Evolutionary conservation across 148 eudicot species (phyloP).

Genomic region (Vaccinium vitisidaea): DNA sequence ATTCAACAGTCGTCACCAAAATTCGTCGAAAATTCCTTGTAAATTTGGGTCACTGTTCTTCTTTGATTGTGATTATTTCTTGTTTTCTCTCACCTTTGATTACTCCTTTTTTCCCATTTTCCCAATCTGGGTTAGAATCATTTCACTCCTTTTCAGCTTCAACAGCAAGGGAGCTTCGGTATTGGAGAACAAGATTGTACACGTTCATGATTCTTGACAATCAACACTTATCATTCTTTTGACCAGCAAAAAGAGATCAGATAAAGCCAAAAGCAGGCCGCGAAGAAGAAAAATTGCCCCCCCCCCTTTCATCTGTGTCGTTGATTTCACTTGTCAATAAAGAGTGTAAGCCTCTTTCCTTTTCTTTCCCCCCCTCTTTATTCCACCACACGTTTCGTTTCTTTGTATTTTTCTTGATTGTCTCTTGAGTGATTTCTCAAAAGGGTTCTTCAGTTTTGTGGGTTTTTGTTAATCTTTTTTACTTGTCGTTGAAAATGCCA

Average conservation of each 20-base stretch:
- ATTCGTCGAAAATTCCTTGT: slow-evolving; percentile 3
- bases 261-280: slow-evolving; percentile 18
- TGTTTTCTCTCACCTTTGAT: slow-evolving; percentile 6
- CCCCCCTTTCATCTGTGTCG: slow-evolving; percentile 33
- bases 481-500: slow-evolving; percentile 34
- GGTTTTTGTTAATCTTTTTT: background rate
- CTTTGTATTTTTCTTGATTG: background rate
- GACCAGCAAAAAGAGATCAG: slow-evolving; percentile 32
- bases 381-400: slow-evolving; percentile 23
- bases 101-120: slow-evolving; percentile 9
- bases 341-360: slow-evolving; percentile 7
- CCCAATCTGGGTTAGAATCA: slow-evolving; percentile 17
- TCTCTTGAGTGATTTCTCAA: background rate
- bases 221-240: slow-evolving; percentile 18
- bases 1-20: background rate
- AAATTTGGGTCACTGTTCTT: slow-evolving; percentile 11
- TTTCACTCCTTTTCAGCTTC: slow-evolving; percentile 28
- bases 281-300: slow-evolving; percentile 24
- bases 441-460: background rate
- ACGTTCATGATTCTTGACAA: slow-evolving; percentile 15
- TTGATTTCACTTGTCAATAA: slow-evolving; percentile 26
- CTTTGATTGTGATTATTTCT: slow-evolving; percentile 5
- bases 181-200: slow-evolving; percentile 17
- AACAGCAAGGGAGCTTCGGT: slow-evolving; percentile 28
- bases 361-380: background rate